Evolutionary conservation across 2,329 filamentous ascomycete genomes (phyloP).

Genomic region (Aspergillus phoenicis): DNA sequence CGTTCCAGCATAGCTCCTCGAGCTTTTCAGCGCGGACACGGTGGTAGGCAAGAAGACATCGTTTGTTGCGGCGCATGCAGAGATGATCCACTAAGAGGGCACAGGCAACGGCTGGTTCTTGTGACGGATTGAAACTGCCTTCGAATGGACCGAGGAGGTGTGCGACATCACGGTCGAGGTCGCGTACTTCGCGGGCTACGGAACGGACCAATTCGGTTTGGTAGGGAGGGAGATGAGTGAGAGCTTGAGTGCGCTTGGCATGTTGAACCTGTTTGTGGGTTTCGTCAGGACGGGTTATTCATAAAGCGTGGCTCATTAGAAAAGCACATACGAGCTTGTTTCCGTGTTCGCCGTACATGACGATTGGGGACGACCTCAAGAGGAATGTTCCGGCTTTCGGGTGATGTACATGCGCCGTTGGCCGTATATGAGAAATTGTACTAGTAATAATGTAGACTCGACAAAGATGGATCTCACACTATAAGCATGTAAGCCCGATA

Average conservation of each 20-base stretch:
- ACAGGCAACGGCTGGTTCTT: slow-evolving; percentile 81
- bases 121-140: slow-evolving; percentile 80
- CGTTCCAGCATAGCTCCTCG: slow-evolving; percentile 91
- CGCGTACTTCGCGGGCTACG: slow-evolving; percentile 87
- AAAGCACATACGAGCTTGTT: slow-evolving; percentile 71
- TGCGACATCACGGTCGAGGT: slow-evolving; percentile 83
- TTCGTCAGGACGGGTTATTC: background rate
- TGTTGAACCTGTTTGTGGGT: slow-evolving; percentile 71
- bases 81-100: slow-evolving; percentile 90
- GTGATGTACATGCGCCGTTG: background rate
- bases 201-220: slow-evolving; percentile 87
- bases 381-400: background rate
- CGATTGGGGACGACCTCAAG: background rate
- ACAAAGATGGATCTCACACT: background rate
- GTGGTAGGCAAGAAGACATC: slow-evolving; percentile 93
- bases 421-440: background rate
- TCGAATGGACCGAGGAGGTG: slow-evolving; percentile 79
- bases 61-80: slow-evolving; percentile 93
- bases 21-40: slow-evolving; percentile 86
- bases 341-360: slow-evolving; percentile 85
- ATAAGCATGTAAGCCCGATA: background rate
- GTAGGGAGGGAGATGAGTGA: slow-evolving; percentile 84
- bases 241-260: slow-evolving; percentile 89
- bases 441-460: background rate
- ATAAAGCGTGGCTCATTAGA: background rate